phyloP scores from a whole-genome alignment of 1,284 basidiomycete genomes.

The Malassezia sp. region DNA sequence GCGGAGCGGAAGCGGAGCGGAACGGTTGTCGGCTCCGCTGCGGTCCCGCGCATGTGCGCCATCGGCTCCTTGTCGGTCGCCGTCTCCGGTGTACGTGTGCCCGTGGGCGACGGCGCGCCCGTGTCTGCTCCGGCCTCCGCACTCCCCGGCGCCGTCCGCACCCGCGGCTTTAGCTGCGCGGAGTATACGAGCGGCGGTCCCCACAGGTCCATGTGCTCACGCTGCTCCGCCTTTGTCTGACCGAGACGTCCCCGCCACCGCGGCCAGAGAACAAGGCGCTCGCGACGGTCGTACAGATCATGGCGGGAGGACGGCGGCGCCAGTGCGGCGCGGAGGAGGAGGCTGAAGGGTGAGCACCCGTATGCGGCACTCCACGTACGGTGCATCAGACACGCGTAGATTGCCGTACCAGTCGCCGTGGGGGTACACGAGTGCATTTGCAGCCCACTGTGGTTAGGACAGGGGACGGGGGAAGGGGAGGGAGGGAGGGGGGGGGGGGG shows the following conservation, averaged over 20 bases:
- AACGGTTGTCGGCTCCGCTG: slow-evolving; percentile 2
- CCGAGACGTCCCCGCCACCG: slow-evolving; percentile 47
- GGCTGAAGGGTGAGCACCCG: slow-evolving; percentile 15
- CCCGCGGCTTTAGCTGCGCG: slow-evolving; percentile 24
- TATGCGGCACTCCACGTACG: slow-evolving; percentile 12
- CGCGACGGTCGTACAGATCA: slow-evolving; percentile 31
- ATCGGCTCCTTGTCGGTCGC: background rate
- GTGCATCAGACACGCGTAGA: slow-evolving; percentile 19
- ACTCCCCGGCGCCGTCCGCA: too few species aligned
- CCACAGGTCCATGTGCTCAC: slow-evolving; percentile 33
- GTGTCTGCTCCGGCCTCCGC: background rate
- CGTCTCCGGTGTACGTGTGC: background rate
- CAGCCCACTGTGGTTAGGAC: slow-evolving; percentile 32
- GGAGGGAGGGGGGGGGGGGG: too few species aligned
- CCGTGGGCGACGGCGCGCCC: background rate
- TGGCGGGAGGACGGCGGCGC: slow-evolving; percentile 37
- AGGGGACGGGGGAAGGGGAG: too few species aligned
- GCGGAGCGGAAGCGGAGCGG: slow-evolving; percentile 26
- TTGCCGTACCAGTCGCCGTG: slow-evolving; percentile 44
- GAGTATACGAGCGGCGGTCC: slow-evolving; percentile 30
- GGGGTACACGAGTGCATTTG: slow-evolving; percentile 44
- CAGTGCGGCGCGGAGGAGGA: slow-evolving; percentile 33
- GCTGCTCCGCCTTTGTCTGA: slow-evolving; percentile 25
- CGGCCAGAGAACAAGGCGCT: slow-evolving; percentile 37
- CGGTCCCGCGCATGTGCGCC: too few species aligned